A percentile compares a stretch with the other conserved stretches of the same genome.
These are phyloP conservation scores for Parsonsia alboflavescens DNA, from an alignment of 257 asterid genomes.

Conservation along the genomic window DNA sequence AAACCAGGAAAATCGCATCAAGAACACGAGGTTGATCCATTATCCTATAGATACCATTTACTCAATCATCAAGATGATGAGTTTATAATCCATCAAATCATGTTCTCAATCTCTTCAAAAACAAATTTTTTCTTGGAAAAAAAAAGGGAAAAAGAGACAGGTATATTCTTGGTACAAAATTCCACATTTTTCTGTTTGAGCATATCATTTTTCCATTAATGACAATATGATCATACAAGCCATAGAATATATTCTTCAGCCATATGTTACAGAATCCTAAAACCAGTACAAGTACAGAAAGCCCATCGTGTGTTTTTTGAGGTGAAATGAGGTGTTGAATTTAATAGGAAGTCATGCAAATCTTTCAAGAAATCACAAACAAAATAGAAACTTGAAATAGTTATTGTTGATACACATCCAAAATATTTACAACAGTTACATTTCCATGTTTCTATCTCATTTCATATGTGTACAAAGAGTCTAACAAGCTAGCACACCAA, in stretches of 20 bases:
- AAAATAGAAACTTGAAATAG: background rate
- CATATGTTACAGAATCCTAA: too few relatives aligned
- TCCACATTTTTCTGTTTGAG: background rate
- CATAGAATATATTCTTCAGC: too few relatives aligned
- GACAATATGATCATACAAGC: too few relatives aligned
- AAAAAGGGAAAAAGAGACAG: background rate
- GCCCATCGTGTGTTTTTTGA: too few relatives aligned
- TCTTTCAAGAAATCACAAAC: background rate
- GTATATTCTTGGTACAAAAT: background rate
- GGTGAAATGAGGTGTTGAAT: background rate
- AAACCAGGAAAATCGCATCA: background rate
- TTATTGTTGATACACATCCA: background rate
- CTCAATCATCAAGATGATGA: background rate
- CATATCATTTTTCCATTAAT: background rate
- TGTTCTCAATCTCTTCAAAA: background rate
- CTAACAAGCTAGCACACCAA: background rate
- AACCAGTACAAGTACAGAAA: too few relatives aligned
- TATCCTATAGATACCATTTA: background rate
- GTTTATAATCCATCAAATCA: background rate
- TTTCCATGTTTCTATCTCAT: background rate
- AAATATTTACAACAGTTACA: constrained; percentile 8
- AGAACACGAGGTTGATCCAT: background rate
- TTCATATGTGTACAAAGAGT: background rate
- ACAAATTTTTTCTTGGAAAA: background rate
- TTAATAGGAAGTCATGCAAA: background rate